Base-by-base conservation (phyloP, 108 stramenopile species). In the Fragilaria crotonensis region DNA sequence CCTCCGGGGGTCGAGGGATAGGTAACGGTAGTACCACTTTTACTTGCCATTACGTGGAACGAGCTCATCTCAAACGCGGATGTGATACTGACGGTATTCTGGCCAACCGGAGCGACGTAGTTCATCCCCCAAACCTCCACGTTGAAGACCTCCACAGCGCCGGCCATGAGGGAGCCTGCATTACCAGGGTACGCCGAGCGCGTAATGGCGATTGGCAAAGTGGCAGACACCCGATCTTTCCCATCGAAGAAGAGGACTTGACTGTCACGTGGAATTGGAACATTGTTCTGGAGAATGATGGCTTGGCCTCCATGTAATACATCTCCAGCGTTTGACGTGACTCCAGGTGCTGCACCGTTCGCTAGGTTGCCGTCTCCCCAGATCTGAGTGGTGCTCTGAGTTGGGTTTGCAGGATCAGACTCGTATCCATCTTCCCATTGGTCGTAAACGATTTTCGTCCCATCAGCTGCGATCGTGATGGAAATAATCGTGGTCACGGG, bases 151-250 rank as follows among this genome's bases (percentile, higher is more conserved):
- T 69, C 67, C 5, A 62, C 61, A 29, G 53, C 67, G 3, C 67
- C 67, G 4, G 67, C 67, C 56, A 59, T 45, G 5, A 69, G 33
- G 22, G 67, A 59, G 4, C 56, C 57, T 20, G 67, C 48, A 26
- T 45, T 19, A 30, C 30, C 18, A 17, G 67, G 61, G 47, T 62
- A 69, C 5, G 28, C 67, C 18, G 29, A 46, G n/a, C 67, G 60
- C 4, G 67, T 69, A 25, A 69, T 48, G n/a, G 67, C 67, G 49
- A 69, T 52, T 20, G 67, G 67, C n/a, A 52, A 56, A 5, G 61
- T 46, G 4, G 61, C 44, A 3, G 3, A n/a, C 4, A 69, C 56
- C 44, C 41, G 48, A 54, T 69, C 67, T 11, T 61, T 59, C 5
- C 67, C 67, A 52, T 52, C 67, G 48, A 25, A 69, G 7, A 57